Conservation (phyloP, 495 filamentous ascomycete genomes). For the Lasiosphaeria ovina region DNA sequence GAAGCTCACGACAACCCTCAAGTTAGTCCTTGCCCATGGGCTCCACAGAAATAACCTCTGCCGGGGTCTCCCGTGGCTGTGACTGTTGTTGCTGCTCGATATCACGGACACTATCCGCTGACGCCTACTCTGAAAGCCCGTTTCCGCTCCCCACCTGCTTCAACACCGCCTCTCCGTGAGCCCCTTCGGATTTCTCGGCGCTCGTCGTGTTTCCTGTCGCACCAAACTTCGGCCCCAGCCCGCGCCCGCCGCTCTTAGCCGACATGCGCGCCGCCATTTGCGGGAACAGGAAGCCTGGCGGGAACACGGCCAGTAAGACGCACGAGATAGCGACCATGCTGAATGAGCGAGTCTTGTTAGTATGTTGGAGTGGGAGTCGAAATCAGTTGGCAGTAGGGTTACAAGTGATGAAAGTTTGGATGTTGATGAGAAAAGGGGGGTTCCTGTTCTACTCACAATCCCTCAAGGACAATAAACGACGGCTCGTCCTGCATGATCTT, state of each 20-base stretch:
- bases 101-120: too few species aligned
- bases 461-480: slow-evolving; percentile 62
- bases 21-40: too few species aligned
- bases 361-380: neutral
- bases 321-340: slow-evolving; percentile 39
- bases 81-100: too few species aligned
- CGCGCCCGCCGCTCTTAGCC: neutral
- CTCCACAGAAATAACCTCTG: too few species aligned
- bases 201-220: too few species aligned
- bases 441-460: slow-evolving; percentile 30
- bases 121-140: too few species aligned
- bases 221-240: too few species aligned
- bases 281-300: slow-evolving; percentile 40
- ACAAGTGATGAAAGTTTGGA: neutral
- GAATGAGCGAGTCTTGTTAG: neutral
- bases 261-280: slow-evolving; percentile 37
- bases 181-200: too few species aligned
- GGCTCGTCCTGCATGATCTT: slow-evolving; percentile 64
- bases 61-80: too few species aligned
- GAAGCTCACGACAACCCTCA: too few species aligned
- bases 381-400: neutral
- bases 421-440: neutral
- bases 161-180: too few species aligned
- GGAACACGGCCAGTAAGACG: slow-evolving; percentile 34
- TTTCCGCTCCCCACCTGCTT: too few species aligned